A percentile compares a stretch with the other conserved stretches of the same genome.
Evolutionary conservation across 2,329 filamentous ascomycete genomes (phyloP).

Genomic region (Colletotrichum viniferum): DNA sequence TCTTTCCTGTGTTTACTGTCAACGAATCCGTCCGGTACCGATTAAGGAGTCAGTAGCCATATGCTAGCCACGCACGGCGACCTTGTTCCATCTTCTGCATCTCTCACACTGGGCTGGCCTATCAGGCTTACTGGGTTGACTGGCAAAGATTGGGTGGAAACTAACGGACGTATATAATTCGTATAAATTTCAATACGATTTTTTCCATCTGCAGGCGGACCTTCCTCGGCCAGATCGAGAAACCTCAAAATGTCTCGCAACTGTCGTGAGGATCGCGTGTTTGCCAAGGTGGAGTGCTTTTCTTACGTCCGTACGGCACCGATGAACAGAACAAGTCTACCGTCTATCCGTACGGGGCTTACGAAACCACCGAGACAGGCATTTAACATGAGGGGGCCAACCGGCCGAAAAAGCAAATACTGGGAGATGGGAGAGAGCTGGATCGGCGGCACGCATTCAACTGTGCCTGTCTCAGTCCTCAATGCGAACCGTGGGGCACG

Average conservation of each 20-base stretch:
- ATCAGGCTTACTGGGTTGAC: neutral
- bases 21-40: neutral
- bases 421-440: neutral
- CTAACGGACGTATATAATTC: neutral
- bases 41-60: neutral
- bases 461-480: neutral
- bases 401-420: neutral
- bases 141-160: neutral
- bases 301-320: neutral
- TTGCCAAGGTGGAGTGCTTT: neutral
- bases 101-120: neutral
- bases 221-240: neutral
- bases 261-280: neutral
- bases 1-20: neutral
- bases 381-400: neutral
- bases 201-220: neutral
- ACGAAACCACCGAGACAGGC: slow-evolving; percentile 7
- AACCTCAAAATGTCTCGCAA: neutral
- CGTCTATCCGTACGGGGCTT: neutral
- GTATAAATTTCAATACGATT: neutral
- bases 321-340: neutral
- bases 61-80: neutral
- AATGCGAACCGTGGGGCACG: neutral
- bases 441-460: neutral
- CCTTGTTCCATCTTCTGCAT: neutral